Evolutionary conservation across 345 rosid species (phyloP).

Genomic region (Litchi chinensis): DNA sequence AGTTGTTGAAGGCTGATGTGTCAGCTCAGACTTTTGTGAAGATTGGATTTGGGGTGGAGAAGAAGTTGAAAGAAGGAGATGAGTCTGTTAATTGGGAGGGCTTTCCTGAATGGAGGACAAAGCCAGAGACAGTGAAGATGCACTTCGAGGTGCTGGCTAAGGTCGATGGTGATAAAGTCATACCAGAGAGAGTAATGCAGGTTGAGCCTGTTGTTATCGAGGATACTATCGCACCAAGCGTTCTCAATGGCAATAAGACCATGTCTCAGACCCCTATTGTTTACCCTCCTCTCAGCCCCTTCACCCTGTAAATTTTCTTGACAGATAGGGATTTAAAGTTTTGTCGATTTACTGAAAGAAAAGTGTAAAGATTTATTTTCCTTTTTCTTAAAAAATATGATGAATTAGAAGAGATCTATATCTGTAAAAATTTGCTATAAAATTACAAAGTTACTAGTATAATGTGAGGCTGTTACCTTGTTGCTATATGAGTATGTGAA

Average conservation of each 20-base stretch:
- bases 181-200: constrained; percentile 70
- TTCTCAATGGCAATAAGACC: constrained; percentile 54
- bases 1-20: constrained; percentile 72
- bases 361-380: constrained; percentile 13
- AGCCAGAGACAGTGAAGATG: constrained; percentile 69
- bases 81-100: constrained; percentile 29
- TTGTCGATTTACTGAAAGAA: neutral
- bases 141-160: constrained; percentile 91
- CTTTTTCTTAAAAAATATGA: neutral
- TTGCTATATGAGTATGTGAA: neutral
- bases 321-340: neutral
- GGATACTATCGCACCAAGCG: constrained; percentile 57
- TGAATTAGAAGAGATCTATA: constrained; percentile 6
- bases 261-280: constrained; percentile 58
- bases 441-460: neutral
- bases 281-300: constrained; percentile 63
- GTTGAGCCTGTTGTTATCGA: constrained; percentile 64
- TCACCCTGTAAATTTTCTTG: constrained; percentile 50
- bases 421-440: neutral
- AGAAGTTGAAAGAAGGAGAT: constrained; percentile 66
- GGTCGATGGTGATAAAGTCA: constrained; percentile 73
- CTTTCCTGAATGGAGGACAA: constrained; percentile 80
- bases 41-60: constrained; percentile 85
- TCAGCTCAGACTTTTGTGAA: constrained; percentile 84
- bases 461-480: neutral